Conservation (phyloP, 345 rosid genomes). For the Acer campestre region DNA sequence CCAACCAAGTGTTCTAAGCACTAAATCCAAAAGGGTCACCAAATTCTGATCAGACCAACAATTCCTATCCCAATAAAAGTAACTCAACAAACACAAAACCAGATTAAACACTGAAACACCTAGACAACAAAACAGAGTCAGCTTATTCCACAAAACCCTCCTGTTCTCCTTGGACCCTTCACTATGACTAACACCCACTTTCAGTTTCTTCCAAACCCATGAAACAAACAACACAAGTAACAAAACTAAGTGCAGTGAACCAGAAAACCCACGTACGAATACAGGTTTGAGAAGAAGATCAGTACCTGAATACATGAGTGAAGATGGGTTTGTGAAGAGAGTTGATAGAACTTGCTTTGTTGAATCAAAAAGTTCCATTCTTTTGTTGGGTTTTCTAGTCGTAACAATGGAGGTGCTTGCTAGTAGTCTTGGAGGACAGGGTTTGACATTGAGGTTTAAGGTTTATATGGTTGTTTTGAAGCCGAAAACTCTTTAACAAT, state of each 20-base stretch:
- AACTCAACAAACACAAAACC: conserved; percentile 36
- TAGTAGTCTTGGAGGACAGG: background rate
- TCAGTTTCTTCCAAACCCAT: conserved; percentile 12
- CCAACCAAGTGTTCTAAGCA: conserved; percentile 48
- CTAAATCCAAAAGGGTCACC: conserved; percentile 43
- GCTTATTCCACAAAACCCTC: conserved; percentile 30
- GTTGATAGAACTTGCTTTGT: background rate
- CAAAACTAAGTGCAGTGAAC: conserved; percentile 32
- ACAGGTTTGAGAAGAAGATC: conserved; percentile 31
- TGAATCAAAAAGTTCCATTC: conserved; percentile 21
- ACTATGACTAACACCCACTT: background rate
- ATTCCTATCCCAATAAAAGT: conserved; percentile 40
- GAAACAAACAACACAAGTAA: conserved; percentile 27
- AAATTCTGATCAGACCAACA: conserved; percentile 40
- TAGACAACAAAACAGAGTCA: conserved; percentile 36
- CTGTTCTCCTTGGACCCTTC: conserved; percentile 25
- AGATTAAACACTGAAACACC: conserved; percentile 41
- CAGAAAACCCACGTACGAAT: conserved; percentile 39
- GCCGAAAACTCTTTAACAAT: background rate
- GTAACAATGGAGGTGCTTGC: background rate
- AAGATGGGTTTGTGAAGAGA: conserved; percentile 11
- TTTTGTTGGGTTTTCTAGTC: background rate
- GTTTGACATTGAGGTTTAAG: no score
- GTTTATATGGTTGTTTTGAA: background rate
- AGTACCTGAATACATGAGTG: conserved; percentile 19